phyloP scores from a whole-genome alignment of 495 filamentous ascomycete species.

The Penicillium longicatenatum region DNA sequence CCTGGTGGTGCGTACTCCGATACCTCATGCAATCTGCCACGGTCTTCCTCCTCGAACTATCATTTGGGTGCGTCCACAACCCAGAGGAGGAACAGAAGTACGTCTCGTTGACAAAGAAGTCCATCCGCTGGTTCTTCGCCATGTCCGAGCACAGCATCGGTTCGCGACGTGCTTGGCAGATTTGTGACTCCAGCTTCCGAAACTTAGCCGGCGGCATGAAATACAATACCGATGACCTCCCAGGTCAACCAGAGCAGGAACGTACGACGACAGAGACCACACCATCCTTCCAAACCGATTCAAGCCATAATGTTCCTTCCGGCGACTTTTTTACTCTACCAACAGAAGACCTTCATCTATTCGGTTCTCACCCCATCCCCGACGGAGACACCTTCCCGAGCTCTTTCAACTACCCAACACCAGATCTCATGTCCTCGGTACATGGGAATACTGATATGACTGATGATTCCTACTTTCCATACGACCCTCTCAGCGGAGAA shows the following conservation, averaged over 20 bases:
- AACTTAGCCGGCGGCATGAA: slow-evolving; percentile 35
- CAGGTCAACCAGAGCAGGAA: slow-evolving; percentile 20
- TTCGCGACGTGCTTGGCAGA: slow-evolving; percentile 56
- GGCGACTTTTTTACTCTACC: slow-evolving; percentile 17
- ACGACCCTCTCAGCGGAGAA: slow-evolving; percentile 46
- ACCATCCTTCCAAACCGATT: background rate
- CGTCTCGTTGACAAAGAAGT: slow-evolving; percentile 53
- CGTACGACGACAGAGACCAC: background rate
- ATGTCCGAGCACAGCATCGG: slow-evolving; percentile 55
- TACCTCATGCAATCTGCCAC: slow-evolving; percentile 63
- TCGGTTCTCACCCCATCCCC: slow-evolving; percentile 10
- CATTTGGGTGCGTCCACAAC: slow-evolving; percentile 56
- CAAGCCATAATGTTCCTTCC: background rate
- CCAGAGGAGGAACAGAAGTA: slow-evolving; percentile 50
- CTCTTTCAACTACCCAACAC: slow-evolving; percentile 23
- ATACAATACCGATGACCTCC: slow-evolving; percentile 39
- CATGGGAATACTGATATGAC: slow-evolving; percentile 12
- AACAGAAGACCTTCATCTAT: slow-evolving; percentile 15
- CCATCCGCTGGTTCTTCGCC: slow-evolving; percentile 55
- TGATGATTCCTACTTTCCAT: slow-evolving; percentile 40
- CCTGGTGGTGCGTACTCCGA: slow-evolving; percentile 69
- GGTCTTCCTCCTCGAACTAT: slow-evolving; percentile 63
- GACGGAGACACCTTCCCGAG: slow-evolving; percentile 18
- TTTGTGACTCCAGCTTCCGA: slow-evolving; percentile 26
- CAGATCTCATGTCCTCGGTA: slow-evolving; percentile 13